Evolutionary conservation across 257 asterid species (phyloP).

Genomic region (Ocimum tenuiflorum): DNA sequence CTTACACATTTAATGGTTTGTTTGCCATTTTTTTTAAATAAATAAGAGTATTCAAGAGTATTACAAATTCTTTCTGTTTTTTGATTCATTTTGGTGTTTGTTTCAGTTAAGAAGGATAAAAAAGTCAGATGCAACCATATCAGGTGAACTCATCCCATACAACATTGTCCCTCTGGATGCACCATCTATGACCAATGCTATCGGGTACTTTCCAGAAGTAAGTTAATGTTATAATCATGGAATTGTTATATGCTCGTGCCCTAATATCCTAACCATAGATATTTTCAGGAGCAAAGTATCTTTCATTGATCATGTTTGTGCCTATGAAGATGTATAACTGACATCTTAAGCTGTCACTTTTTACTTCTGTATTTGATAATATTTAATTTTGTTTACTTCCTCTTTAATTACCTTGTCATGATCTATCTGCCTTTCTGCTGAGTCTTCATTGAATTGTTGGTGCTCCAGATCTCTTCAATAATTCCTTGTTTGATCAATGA

Average conservation of each 20-base stretch:
- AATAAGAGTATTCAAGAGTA: neutral
- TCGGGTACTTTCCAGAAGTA: slow-evolving; percentile 93
- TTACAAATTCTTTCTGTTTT: slow-evolving; percentile 2
- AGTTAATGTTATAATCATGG: slow-evolving; percentile 19
- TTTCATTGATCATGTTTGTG: neutral
- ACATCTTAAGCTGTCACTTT: slow-evolving; percentile 6
- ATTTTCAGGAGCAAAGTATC: neutral
- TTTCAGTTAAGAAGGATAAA: slow-evolving; percentile 78
- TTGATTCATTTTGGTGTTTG: slow-evolving; percentile 24
- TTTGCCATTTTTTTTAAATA: slow-evolving; percentile 4
- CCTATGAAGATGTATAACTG: neutral
- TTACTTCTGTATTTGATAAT: neutral
- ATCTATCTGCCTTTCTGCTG: neutral
- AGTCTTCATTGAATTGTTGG: neutral
- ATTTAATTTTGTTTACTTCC: neutral
- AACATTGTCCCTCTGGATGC: slow-evolving; percentile 92
- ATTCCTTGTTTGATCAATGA: slow-evolving; percentile 14
- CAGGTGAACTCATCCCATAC: slow-evolving; percentile 69
- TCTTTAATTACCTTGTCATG: slow-evolving; percentile 1
- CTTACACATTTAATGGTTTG: neutral
- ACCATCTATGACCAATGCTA: slow-evolving; percentile 70
- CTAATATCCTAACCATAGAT: neutral
- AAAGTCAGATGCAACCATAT: slow-evolving; percentile 60
- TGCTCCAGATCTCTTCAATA: slow-evolving; percentile 1
- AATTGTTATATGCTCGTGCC: neutral